Conservation (phyloP, 257 asterid genomes). For the Solanum etuberosum region DNA sequence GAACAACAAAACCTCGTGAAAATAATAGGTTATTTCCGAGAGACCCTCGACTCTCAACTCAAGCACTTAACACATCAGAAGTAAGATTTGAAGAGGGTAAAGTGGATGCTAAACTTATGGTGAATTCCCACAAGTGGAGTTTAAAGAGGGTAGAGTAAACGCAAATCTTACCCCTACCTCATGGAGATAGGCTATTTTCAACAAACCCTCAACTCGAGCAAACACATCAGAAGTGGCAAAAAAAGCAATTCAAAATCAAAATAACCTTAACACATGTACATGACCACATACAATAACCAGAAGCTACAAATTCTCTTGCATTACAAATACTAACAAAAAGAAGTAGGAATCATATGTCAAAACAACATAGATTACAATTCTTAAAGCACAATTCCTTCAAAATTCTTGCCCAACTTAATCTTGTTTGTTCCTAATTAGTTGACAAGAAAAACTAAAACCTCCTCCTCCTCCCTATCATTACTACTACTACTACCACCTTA, state of each 20-base stretch:
- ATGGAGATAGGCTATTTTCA: not conserved
- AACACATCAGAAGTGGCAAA: not conserved
- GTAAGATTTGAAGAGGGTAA: not conserved
- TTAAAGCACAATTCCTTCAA: not conserved
- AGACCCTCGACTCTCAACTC: not conserved
- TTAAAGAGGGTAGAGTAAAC: fast-evolving
- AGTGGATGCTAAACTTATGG: not conserved
- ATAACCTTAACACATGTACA: constrained; percentile 23
- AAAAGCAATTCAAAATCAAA: not conserved
- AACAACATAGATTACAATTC: constrained; percentile 15
- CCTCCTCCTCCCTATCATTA: not conserved
- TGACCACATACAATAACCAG: not conserved
- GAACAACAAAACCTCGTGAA: not conserved
- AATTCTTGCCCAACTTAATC: not conserved
- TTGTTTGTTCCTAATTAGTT: not conserved
- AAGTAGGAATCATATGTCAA: not conserved
- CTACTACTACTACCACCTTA: not conserved
- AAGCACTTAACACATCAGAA: not conserved
- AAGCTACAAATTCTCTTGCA: not conserved
- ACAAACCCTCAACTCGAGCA: not conserved
- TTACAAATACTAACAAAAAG: not conserved
- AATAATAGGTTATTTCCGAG: not conserved
- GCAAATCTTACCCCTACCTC: not conserved
- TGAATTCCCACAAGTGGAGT: not conserved
- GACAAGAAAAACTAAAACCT: not conserved